These are phyloP conservation scores for Trametes polyzona DNA, from an alignment of 1,284 basidiomycete species.

Conservation along the genomic window DNA sequence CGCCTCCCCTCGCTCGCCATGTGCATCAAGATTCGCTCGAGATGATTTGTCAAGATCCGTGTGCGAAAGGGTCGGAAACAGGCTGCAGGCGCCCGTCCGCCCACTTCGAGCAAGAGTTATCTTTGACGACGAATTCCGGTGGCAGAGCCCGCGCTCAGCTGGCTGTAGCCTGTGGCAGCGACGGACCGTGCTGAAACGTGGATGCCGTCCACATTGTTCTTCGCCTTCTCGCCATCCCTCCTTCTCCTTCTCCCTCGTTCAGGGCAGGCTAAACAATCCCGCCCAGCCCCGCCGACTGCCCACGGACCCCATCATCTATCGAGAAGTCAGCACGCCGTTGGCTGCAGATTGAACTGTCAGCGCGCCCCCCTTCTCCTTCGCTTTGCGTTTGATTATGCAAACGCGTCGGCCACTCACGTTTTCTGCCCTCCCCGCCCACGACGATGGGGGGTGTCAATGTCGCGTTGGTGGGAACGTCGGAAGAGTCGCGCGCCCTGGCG, in stretches of 20 bases:
- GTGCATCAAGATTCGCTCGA: conserved; percentile 15
- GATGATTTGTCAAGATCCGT: conserved; percentile 26
- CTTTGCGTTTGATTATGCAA: not conserved
- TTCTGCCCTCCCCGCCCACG: not conserved
- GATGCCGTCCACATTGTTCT: conserved; percentile 10
- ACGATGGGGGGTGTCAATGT: not conserved
- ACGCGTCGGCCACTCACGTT: not conserved
- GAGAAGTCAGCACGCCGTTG: not conserved
- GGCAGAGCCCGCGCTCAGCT: no score
- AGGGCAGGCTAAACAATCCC: conserved; percentile 22
- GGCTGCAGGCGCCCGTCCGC: conserved; percentile 9
- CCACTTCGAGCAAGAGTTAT: not conserved
- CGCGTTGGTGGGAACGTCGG: not conserved
- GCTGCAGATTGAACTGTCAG: conserved; percentile 13
- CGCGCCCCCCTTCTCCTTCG: not conserved
- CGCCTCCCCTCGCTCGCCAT: not conserved
- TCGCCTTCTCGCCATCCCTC: conserved; percentile 1
- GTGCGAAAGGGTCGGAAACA: not conserved
- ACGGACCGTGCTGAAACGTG: conserved; percentile 17
- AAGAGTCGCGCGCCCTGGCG: not conserved
- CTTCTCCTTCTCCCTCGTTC: conserved; percentile 2
- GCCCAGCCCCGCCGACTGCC: conserved; percentile 8
- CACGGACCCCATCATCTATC: not conserved
- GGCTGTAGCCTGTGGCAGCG: conserved; percentile 6
- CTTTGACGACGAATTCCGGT: not conserved